These are phyloP conservation scores for Colletotrichum tamarilloi DNA, from an alignment of 2,329 filamentous ascomycete genomes.

Conservation along the genomic window DNA sequence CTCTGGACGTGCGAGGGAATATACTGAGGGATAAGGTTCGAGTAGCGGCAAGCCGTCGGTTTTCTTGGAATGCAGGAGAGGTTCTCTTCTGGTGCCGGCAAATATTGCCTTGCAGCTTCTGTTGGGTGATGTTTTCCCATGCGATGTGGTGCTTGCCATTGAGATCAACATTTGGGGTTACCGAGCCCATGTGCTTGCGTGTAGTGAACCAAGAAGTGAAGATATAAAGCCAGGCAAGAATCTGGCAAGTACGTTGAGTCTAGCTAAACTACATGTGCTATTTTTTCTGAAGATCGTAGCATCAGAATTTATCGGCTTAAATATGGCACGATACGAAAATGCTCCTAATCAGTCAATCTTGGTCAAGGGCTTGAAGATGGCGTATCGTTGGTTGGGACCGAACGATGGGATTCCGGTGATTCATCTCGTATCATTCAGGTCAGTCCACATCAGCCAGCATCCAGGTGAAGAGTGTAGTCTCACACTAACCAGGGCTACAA, in stretches of 20 bases:
- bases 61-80: not conserved
- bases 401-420: not conserved
- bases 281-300: not conserved
- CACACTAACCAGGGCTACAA: not conserved
- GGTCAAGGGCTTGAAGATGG: not conserved
- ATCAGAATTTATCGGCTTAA: not conserved
- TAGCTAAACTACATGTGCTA: too few relatives aligned
- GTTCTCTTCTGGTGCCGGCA: not conserved
- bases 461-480: not conserved
- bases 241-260: too few relatives aligned
- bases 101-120: not conserved
- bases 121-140: not conserved
- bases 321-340: not conserved
- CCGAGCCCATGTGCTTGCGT: too few relatives aligned
- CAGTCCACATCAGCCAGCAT: not conserved
- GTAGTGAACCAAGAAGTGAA: fast-evolving
- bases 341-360: not conserved
- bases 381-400: not conserved
- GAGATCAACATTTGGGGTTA: not conserved
- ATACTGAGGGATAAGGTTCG: not conserved
- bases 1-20: not conserved
- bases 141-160: not conserved
- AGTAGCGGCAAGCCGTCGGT: not conserved
- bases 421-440: not conserved
- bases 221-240: not conserved